phyloP scores from a whole-genome alignment of 306 rosid genomes.

The Alnus glutinosa region DNA sequence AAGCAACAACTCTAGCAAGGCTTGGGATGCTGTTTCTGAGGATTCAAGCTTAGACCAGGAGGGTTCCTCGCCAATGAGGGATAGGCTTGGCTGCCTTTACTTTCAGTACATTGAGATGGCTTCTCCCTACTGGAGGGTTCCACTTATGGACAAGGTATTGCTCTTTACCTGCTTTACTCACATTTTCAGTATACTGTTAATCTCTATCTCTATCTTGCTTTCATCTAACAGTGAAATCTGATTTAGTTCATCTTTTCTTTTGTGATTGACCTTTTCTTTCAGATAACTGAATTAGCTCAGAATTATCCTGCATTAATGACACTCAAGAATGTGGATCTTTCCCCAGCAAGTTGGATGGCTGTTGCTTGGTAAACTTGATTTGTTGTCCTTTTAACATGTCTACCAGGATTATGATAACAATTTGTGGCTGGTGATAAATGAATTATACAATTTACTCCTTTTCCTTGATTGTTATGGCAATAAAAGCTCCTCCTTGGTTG shows the following conservation, averaged over 20 bases:
- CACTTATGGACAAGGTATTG: slow-evolving; percentile 62
- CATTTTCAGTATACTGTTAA: background rate
- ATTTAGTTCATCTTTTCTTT: background rate
- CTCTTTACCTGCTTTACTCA: slow-evolving; percentile 10
- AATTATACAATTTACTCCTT: background rate
- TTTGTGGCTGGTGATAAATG: slow-evolving; percentile 16
- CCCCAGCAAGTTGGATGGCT: slow-evolving; percentile 94
- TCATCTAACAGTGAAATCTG: background rate
- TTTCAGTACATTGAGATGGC: slow-evolving; percentile 53
- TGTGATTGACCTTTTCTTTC: slow-evolving; percentile 16
- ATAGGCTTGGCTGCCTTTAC: slow-evolving; percentile 60
- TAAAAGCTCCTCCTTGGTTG: background rate
- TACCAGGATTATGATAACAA: background rate
- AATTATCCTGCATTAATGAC: slow-evolving; percentile 55
- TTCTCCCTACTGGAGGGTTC: slow-evolving; percentile 69
- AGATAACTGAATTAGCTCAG: slow-evolving; percentile 63
- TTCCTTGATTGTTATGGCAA: background rate
- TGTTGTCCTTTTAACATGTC: slow-evolving; percentile 19
- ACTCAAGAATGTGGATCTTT: slow-evolving; percentile 72
- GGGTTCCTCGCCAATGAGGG: slow-evolving; percentile 43
- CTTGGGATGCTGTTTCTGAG: slow-evolving; percentile 69
- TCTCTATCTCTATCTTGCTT: background rate
- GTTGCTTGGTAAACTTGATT: slow-evolving; percentile 70
- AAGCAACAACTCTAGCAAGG: slow-evolving; percentile 69
- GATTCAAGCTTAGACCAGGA: slow-evolving; percentile 71